Evolutionary conservation across 2,329 filamentous ascomycete genomes (phyloP).

Genomic region (Neophaeococcomyces aloes): DNA sequence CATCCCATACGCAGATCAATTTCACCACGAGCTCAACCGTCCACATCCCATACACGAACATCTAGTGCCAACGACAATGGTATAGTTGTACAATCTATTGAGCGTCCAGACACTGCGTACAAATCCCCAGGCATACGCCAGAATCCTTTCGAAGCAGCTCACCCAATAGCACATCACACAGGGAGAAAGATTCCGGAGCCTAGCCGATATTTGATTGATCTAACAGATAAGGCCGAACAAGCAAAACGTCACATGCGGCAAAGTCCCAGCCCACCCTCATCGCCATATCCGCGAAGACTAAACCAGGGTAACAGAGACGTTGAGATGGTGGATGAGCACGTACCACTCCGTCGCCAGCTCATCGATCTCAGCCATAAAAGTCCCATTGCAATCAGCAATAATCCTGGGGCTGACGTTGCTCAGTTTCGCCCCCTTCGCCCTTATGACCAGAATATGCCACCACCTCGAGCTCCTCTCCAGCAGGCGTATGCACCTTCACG

Average conservation of each 20-base stretch:
- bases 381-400: neutral
- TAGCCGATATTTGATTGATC: neutral
- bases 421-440: neutral
- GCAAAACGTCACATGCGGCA: slow-evolving; percentile 1
- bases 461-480: neutral
- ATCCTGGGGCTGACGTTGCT: neutral
- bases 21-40: slow-evolving; percentile 11
- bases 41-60: slow-evolving; percentile 7
- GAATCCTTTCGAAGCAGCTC: slow-evolving; percentile 11
- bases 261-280: neutral
- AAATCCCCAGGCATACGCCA: slow-evolving; percentile 10
- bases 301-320: neutral
- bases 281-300: neutral
- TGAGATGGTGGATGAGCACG: neutral
- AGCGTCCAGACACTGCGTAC: slow-evolving; percentile 17
- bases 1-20: slow-evolving; percentile 13
- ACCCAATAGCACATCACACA: neutral
- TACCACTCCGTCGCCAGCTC: neutral
- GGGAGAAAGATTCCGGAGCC: neutral
- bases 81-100: slow-evolving; percentile 18
- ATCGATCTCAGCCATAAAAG: neutral
- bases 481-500: neutral
- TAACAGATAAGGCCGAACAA: slow-evolving; percentile 3
- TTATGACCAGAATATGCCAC: neutral
- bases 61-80: slow-evolving; percentile 13